Conservation (phyloP, 164 flowering plant genomes). For the Piper longum region DNA sequence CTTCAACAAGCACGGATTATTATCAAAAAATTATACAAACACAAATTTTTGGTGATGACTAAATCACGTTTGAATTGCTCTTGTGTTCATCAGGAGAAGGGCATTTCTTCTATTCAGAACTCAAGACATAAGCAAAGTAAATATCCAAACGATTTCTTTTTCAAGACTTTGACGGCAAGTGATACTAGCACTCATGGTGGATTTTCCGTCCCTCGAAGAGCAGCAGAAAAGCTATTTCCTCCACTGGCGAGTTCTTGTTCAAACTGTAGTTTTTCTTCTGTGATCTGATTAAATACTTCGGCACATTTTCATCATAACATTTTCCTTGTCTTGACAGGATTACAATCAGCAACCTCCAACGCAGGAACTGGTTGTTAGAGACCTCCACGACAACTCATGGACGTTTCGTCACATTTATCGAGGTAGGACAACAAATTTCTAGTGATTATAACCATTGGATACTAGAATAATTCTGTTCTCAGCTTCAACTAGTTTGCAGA, state of each 20-base stretch:
- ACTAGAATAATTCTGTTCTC: too few species aligned
- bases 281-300: background rate
- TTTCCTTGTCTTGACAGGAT: conserved; percentile 37
- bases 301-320: background rate
- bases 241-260: conserved; percentile 38
- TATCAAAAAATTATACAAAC: too few species aligned
- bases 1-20: too few species aligned
- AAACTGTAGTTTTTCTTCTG: background rate
- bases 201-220: conserved; percentile 96
- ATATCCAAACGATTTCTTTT: conserved; percentile 93
- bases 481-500: too few species aligned
- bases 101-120: conserved; percentile 61
- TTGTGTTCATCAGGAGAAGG: conserved; percentile 49
- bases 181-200: conserved; percentile 99
- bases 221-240: conserved; percentile 98
- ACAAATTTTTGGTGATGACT: too few species aligned
- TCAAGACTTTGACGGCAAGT: conserved; percentile 96
- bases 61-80: background rate
- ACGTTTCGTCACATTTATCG: conserved; percentile 97
- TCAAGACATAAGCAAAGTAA: conserved; percentile 60
- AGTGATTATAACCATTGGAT: too few species aligned
- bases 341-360: conserved; percentile 90
- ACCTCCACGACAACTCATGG: conserved; percentile 88
- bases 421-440: conserved; percentile 24
- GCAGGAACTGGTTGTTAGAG: conserved; percentile 89